These are phyloP conservation scores for Escovopsis weberi DNA, from an alignment of 2,329 filamentous ascomycete species.

Conservation along the genomic window DNA sequence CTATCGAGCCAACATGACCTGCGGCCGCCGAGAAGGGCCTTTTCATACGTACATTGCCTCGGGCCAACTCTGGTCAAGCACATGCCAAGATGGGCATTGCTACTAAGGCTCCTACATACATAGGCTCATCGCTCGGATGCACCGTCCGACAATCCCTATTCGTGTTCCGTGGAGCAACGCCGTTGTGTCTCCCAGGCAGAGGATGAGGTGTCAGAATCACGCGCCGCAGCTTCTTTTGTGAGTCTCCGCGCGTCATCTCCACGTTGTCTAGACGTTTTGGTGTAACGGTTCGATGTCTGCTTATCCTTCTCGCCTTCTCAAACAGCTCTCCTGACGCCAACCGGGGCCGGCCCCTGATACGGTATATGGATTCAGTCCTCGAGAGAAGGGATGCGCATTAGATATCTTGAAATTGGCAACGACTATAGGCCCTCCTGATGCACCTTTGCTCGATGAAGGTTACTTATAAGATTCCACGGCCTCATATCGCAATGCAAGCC, in stretches of 20 bases:
- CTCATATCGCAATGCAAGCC: too few relatives aligned
- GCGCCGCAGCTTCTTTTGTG: slow-evolving; percentile 1
- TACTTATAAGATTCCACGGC: too few relatives aligned
- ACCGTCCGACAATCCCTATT: background rate
- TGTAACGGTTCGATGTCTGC: slow-evolving; percentile 1
- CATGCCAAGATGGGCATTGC: background rate
- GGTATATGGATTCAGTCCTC: too few relatives aligned
- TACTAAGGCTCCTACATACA: background rate
- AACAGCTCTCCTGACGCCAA: background rate
- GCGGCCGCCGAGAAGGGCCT: too few relatives aligned
- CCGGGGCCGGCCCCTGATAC: too few relatives aligned
- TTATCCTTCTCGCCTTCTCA: background rate
- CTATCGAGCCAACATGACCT: too few relatives aligned
- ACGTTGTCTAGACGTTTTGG: slow-evolving; percentile 2
- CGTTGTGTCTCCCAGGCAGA: background rate
- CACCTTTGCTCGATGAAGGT: too few relatives aligned
- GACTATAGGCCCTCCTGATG: too few relatives aligned
- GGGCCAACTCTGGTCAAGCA: background rate
- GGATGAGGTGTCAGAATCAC: background rate
- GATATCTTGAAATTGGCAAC: background rate
- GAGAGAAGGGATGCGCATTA: background rate
- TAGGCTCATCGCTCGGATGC: background rate
- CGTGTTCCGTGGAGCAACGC: background rate
- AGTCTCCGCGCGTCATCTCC: slow-evolving; percentile 1
- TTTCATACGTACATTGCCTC: background rate